Evolutionary conservation across 805 yeast species (phyloP), one percentile per base, ranked within the genome.

Genomic region (fission yeast (Schizosaccharomyces pombe)): DNA sequence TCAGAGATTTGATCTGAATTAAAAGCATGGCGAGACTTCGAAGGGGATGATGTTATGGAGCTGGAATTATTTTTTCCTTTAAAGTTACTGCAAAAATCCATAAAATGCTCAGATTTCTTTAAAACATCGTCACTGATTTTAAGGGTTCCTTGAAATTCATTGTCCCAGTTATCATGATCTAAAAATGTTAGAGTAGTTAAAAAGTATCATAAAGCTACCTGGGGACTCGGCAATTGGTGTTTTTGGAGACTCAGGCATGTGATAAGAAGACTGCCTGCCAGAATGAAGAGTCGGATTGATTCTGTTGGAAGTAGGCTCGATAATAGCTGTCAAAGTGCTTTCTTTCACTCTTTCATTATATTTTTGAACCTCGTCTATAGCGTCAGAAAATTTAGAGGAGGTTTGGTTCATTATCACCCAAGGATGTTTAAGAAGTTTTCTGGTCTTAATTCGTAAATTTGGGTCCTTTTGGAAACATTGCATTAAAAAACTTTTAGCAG

Each of bases 381-480:
- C 65, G n/a, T 61, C 63, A 8, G 57, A 57, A 39, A 55, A 58
- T 32, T 59, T 52, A 11, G 59, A 51, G 32, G 55, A 19, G n/a
- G 57, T 47, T 1, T 51, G 56, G 1, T 54, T 57, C 11, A 37
- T 37, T 16, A 57, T 55, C 47, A 83, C 60, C 94, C 93, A 84
- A 19, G 71, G 71, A 62, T 82, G 87, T 30, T 70, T 63, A 26
- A 76, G 64, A 28, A 85, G 68, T 37, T 73, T 66, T 32, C 67
- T 66, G 0, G 89, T 89, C 4, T 75, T 67, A 2, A 70, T 67
- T 56, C 94, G 68, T 28, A 74, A 64, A 26, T 67, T 68, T 1
- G 89, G 84, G 58, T 80, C 79, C 60, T 78, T 79, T 59, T 79
- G 80, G 59, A 84, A 80, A 62, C 94, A 85, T 57, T 75, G 76